Evolutionary conservation across 805 yeast species (phyloP).

Genomic region (Ascoidea asiatica): DNA sequence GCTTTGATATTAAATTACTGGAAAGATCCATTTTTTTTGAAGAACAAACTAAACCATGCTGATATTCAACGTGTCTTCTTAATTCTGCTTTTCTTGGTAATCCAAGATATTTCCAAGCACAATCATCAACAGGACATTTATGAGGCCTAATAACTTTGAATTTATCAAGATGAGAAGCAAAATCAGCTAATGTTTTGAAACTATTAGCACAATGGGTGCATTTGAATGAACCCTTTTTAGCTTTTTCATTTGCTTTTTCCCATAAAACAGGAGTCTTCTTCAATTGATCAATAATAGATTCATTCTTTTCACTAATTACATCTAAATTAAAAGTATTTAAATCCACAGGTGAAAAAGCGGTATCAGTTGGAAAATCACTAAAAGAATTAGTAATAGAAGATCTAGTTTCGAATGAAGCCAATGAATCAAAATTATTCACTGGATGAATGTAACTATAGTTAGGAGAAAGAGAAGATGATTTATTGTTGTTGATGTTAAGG

Average conservation of each 20-base stretch:
- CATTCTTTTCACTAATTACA: too few species aligned
- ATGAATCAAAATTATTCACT: too few species aligned
- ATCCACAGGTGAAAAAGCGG: too few species aligned
- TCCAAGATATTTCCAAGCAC: slow-evolving; percentile 37
- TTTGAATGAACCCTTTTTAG: slow-evolving; percentile 29
- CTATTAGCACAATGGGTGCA: slow-evolving; percentile 33
- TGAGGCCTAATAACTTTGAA: slow-evolving; percentile 22
- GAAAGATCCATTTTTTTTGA: background rate
- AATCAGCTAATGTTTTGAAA: slow-evolving; percentile 23
- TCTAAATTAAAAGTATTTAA: too few species aligned
- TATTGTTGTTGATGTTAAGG: too few species aligned
- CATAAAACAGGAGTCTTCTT: slow-evolving; percentile 15
- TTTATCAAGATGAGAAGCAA: slow-evolving; percentile 31
- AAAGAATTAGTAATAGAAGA: too few species aligned
- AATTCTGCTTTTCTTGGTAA: slow-evolving; percentile 34
- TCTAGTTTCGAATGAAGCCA: too few species aligned
- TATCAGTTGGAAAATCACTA: too few species aligned
- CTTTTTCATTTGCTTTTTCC: slow-evolving; percentile 18
- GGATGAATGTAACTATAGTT: too few species aligned
- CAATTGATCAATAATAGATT: slow-evolving; percentile 13
- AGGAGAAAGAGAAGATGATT: too few species aligned
- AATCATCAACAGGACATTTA: slow-evolving; percentile 31
- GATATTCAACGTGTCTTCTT: slow-evolving; percentile 34
- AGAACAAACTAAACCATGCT: slow-evolving; percentile 18
- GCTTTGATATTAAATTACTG: background rate